phyloP scores from a whole-genome alignment of 108 stramenopile species.

The Cyclostephanos tholiformis region DNA sequence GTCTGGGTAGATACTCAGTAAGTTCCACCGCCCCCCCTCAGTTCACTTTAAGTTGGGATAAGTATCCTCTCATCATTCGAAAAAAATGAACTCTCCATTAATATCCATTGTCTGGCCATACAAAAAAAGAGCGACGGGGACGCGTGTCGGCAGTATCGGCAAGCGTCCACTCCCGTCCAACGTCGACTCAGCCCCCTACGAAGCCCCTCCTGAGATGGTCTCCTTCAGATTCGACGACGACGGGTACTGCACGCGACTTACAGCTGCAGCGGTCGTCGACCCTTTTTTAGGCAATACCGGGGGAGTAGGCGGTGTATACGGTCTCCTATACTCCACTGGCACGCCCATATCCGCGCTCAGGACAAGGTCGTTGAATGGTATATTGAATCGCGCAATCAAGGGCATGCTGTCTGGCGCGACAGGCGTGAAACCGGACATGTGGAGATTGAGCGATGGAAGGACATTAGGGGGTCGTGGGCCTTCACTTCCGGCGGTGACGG shows the following conservation, averaged over 20 bases:
- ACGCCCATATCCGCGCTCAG: conserved; percentile 4
- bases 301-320: conserved; percentile 61
- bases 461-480: neutral
- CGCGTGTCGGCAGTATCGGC: conserved; percentile 41
- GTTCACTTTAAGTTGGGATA: too few species aligned
- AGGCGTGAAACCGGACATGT: conserved; percentile 6
- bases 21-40: neutral
- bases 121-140: conserved; percentile 21
- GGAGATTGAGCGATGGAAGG: conserved; percentile 14
- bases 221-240: conserved; percentile 74
- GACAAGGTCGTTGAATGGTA: conserved; percentile 8
- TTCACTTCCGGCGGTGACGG: too few species aligned
- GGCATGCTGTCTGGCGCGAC: conserved; percentile 6
- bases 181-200: conserved; percentile 25
- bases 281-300: conserved; percentile 66
- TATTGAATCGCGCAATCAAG: conserved; percentile 13
- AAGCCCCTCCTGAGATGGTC: conserved; percentile 58
- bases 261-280: conserved; percentile 59
- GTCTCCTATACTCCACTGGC: conserved; percentile 62
- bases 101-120: too few species aligned
- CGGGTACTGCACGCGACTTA: conserved; percentile 66
- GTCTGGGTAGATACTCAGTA: conserved; percentile 62
- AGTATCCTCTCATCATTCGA: too few species aligned
- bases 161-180: neutral
- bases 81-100: too few species aligned